A percentile compares a stretch with the other conserved stretches of the same genome.
Conservation (phyloP, 495 filamentous ascomycete species). For the Usnea hakonensis region DNA sequence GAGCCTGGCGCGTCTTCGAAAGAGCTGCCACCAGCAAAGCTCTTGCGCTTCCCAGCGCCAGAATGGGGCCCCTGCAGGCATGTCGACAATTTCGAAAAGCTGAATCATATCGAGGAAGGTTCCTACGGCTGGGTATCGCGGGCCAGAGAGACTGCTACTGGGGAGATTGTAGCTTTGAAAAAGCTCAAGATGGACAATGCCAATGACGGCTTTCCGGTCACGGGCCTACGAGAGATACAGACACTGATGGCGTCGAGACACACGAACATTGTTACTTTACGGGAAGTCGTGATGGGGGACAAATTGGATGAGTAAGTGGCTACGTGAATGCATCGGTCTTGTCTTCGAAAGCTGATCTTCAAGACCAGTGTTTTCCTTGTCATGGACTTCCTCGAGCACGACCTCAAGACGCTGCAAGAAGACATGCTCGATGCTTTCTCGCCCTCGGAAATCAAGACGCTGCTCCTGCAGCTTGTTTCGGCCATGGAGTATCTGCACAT, state of each 20-base stretch:
- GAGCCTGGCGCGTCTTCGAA: slow-evolving; percentile 29
- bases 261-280: slow-evolving; percentile 67
- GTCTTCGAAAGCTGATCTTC: slow-evolving; percentile 21
- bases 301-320: slow-evolving; percentile 63
- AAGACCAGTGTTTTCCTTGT: slow-evolving; percentile 76
- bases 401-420: slow-evolving; percentile 87
- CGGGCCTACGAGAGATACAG: slow-evolving; percentile 83
- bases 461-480: slow-evolving; percentile 72
- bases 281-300: slow-evolving; percentile 81
- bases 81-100: slow-evolving; percentile 80
- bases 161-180: slow-evolving; percentile 87
- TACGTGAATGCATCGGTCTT: slow-evolving; percentile 5
- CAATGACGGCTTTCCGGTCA: slow-evolving; percentile 84
- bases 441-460: slow-evolving; percentile 84
- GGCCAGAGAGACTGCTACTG: slow-evolving; percentile 70
- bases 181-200: slow-evolving; percentile 83
- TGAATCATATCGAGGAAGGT: slow-evolving; percentile 97
- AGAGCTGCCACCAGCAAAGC: slow-evolving; percentile 29
- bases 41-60: slow-evolving; percentile 63
- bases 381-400: slow-evolving; percentile 97
- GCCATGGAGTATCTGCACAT: slow-evolving; percentile 81
- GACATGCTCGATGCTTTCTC: slow-evolving; percentile 93
- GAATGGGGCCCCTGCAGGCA: slow-evolving; percentile 69
- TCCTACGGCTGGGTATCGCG: slow-evolving; percentile 92
- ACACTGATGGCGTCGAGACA: slow-evolving; percentile 59